Evolutionary conservation across 352 stramenopile species (phyloP).

Genomic region (Phytopythium cucurbitacearum): DNA sequence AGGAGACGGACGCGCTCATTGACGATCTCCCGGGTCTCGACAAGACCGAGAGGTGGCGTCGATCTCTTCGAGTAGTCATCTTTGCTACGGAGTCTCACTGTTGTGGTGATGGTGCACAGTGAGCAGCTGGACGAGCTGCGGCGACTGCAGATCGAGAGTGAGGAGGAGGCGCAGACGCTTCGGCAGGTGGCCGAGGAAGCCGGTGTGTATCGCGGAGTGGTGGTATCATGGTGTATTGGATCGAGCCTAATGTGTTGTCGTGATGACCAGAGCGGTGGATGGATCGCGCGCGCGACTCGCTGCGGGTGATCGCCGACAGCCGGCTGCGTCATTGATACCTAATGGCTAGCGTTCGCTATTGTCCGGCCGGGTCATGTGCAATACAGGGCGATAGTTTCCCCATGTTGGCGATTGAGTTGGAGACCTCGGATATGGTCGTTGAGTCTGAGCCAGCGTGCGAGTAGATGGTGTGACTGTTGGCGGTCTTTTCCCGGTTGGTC

Average conservation of each 20-base stretch:
- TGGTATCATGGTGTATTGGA: background rate
- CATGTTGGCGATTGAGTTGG: too few species aligned
- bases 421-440: too few species aligned
- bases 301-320: slow-evolving; percentile 80
- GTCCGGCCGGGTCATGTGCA: too few species aligned
- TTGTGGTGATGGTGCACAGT: slow-evolving; percentile 13
- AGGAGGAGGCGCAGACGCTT: slow-evolving; percentile 81
- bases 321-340: slow-evolving; percentile 44
- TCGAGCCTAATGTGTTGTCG: slow-evolving; percentile 4
- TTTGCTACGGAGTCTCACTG: background rate
- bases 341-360: too few species aligned
- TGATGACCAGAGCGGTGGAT: slow-evolving; percentile 63
- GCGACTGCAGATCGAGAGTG: slow-evolving; percentile 75
- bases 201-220: slow-evolving; percentile 20
- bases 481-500: too few species aligned
- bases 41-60: slow-evolving; percentile 62
- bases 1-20: slow-evolving; percentile 76
- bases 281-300: slow-evolving; percentile 71
- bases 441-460: too few species aligned
- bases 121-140: slow-evolving; percentile 79
- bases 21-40: slow-evolving; percentile 78
- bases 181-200: slow-evolving; percentile 80
- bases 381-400: too few species aligned
- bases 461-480: too few species aligned
- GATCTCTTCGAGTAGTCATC: background rate